Base-by-base conservation (phyloP, 2,329 filamentous ascomycete genomes). In the Neofusicoccum kwambonambiense region DNA sequence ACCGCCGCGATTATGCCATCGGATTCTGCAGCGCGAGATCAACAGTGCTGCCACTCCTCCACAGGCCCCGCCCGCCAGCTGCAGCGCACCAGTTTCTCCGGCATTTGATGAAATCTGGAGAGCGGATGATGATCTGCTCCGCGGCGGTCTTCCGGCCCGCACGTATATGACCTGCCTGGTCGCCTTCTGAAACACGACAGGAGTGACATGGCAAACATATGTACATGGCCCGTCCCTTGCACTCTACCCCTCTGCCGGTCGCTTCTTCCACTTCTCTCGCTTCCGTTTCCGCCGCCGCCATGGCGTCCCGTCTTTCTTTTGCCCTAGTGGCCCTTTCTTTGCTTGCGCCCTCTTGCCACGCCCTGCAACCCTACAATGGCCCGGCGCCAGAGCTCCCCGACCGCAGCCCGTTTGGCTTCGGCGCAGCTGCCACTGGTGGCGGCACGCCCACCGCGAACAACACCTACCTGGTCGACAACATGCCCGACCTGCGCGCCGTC, bases 401-500 rank as follows among this genome's bases (percentile, higher is more conserved):
- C n/a, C 47, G 49, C 49, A 37, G 22, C 39, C 47, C 49, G 3
- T 63, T 63, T 15, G 61, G 61, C 45, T 62, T 63, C 39, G 49
- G 61, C 8, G 35, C 61, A 3, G 61, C 61, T 13, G 47, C 61
- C 9, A 63, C 61, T 17, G 61, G 49, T 37, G 49, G 61, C 19
- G 58, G 58, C 17, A 51, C 34, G 17, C 58, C 58, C 35, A 50
- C 45, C 17, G 17, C 45, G 8, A 62, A 62, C 35, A 62, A 62
- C 35, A 62, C 58, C 12, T 62, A 42, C 13, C 17, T 62, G 45
- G 58, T 62, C 17, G 58, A 62, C 45, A 62, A 62, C 34, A 62
- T 62, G 58, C 58, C 58, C 11, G 58, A 62, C 15, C 45, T 62
- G 58, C 58, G 58, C 35, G 19, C 44, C 17, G 58, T 42, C 19